phyloP scores from a whole-genome alignment of 2,329 filamentous ascomycete species.

The Nemania sp. region DNA sequence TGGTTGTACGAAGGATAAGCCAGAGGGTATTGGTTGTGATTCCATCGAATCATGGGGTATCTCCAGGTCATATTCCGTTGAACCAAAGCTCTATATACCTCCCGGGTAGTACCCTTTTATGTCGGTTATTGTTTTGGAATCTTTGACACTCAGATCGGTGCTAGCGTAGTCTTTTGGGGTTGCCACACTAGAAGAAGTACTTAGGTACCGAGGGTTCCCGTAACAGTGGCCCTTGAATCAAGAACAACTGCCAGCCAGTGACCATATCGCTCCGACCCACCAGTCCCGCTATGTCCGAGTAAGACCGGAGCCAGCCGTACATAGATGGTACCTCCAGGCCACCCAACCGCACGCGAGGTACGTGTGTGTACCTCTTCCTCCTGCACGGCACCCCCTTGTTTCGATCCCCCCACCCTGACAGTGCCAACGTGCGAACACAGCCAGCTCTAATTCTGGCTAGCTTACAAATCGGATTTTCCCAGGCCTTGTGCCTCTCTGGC shows the following conservation, averaged over 20 bases:
- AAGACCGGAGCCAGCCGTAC: background rate
- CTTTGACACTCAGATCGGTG: background rate
- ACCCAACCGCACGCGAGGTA: no score
- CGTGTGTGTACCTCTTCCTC: background rate
- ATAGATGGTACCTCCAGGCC: background rate
- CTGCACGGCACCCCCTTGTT: background rate
- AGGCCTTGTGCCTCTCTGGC: slow-evolving; percentile 27
- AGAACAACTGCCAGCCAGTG: background rate
- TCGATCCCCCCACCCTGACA: background rate
- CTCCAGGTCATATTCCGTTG: no score
- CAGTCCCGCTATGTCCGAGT: slow-evolving; percentile 24
- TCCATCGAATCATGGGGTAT: no score
- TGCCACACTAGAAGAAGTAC: no score
- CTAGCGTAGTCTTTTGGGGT: background rate
- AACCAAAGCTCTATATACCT: no score
- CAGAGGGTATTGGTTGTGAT: no score
- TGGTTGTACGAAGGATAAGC: no score
- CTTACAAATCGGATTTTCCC: slow-evolving; percentile 43
- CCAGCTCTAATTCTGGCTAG: slow-evolving; percentile 25
- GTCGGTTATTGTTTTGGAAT: background rate
- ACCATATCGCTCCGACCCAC: slow-evolving; percentile 3
- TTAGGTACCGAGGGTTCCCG: no score
- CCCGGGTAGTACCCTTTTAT: no score
- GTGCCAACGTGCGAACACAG: background rate
- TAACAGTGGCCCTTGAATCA: background rate